Conservation (phyloP, 192 early-diverging fungal species). For the Coemansia sp. region DNA sequence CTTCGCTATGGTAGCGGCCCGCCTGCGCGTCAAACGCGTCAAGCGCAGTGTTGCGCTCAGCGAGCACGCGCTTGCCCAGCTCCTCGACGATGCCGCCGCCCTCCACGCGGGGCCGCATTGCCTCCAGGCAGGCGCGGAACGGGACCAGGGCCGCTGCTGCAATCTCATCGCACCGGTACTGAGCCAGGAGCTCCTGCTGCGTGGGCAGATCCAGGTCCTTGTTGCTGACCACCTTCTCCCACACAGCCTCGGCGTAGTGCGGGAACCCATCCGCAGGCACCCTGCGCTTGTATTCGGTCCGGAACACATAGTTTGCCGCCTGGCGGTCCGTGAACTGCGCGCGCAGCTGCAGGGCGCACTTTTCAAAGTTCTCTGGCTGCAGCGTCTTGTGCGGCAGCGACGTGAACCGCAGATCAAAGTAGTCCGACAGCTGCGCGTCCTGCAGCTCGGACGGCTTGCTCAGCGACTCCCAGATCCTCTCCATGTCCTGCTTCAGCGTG, state of each 20-base stretch:
- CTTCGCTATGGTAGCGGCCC: conserved; percentile 82
- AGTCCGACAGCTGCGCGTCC: conserved; percentile 73
- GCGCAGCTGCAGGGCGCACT: conserved; percentile 64
- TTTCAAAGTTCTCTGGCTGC: conserved; percentile 81
- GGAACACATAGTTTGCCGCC: conserved; percentile 79
- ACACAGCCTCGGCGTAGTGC: conserved; percentile 87
- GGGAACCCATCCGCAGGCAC: conserved; percentile 97
- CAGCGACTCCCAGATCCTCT: conserved; percentile 89
- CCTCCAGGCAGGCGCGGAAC: conserved; percentile 67
- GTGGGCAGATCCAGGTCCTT: conserved; percentile 97
- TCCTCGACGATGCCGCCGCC: conserved; percentile 73
- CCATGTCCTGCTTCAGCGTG: conserved; percentile 79
- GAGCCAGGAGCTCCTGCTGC: conserved; percentile 96
- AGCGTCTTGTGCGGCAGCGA: conserved; percentile 90
- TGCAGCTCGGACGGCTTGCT: conserved; percentile 85
- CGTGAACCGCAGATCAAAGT: conserved; percentile 89
- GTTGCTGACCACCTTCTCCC: conserved; percentile 95
- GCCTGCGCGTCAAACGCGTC: conserved; percentile 87
- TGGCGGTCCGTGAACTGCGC: conserved; percentile 71
- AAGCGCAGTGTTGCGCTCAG: conserved; percentile 60
- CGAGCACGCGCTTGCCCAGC: conserved; percentile 67
- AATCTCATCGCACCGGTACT: conserved; percentile 99
- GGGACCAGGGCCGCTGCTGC: conserved; percentile 66
- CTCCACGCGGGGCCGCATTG: conserved; percentile 71
- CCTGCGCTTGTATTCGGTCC: conserved; percentile 78